Evolutionary conservation across 2,329 filamentous ascomycete genomes (phyloP), one percentile per base, ranked within the genome.

Genomic region (Claviceps monticola): DNA sequence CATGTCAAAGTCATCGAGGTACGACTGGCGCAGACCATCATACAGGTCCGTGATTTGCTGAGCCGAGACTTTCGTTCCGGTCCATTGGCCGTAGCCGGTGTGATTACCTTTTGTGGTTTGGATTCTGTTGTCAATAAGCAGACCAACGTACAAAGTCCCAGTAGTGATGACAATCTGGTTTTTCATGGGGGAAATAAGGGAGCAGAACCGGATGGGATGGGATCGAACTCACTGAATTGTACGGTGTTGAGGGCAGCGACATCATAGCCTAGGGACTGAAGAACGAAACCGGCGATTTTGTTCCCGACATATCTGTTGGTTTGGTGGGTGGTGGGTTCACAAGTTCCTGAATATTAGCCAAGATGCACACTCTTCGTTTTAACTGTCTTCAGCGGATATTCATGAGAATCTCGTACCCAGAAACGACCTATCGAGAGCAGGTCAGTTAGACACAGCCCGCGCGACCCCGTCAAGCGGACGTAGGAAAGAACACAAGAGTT

Each of bases 181-280:
- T 11, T 34, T 34, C 9, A 9, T 34, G 9, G 11, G 29, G 29
- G 29, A 34, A 11, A 4, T 0, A 11, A 34, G 9, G 9, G 9
- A 34, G 29, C 9, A 11, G 29, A 34, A 1, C 9, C 29, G 9
- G 29, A 34, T 34, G 9, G 29, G 9, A 34, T 11, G 29, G 9
- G 29, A 9, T 14, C 34, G 21, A 21, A 70, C 84, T 67, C 73
- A 95, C 91, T 97, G 72, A 96, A 98, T 62, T 98, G 86, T 6
- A 98, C 93, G 0, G 93, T 98, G 66, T 98, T 96, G 61, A 98
- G 77, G 2, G 89, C 88, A 8, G 89, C 86, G 6, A 96, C 91
- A 62, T 98, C 91, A 64, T 89, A 96, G 47, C 93, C 93, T 49
- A 98, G 72, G 1, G 86, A 85, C 68, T 98, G 91, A 76, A 98